Evolutionary conservation across 139 green algal species (phyloP).

Genomic region (Eudorina sp.): DNA sequence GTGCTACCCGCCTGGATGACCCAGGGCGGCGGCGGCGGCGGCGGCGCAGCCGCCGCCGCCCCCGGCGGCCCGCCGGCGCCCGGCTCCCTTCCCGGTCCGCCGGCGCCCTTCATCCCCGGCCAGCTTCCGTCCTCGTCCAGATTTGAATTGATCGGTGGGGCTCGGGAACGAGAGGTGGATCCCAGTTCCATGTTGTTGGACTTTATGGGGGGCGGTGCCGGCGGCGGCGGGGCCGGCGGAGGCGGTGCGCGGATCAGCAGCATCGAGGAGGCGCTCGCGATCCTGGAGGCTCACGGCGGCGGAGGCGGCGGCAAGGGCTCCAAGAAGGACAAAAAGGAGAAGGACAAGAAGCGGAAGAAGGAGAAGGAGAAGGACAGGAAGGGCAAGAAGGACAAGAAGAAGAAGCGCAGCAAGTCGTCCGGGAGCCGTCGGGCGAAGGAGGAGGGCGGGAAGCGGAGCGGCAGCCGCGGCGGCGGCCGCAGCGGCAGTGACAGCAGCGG

Average conservation of each 20-base stretch:
- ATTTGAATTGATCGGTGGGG: neutral
- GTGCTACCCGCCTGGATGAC: conserved; percentile 63
- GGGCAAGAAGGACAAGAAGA: conserved; percentile 34
- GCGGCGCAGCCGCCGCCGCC: neutral
- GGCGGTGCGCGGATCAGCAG: conserved; percentile 19
- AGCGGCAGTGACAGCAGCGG: neutral
- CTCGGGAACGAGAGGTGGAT: conserved; percentile 15
- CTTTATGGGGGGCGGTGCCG: neutral
- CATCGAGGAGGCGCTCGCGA: conserved; percentile 55
- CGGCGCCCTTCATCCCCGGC: neutral
- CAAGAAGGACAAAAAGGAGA: conserved; percentile 40
- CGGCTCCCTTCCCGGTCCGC: neutral
- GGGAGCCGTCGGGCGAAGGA: neutral
- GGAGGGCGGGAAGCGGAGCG: neutral
- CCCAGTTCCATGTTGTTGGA: conserved; percentile 19
- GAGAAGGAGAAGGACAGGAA: conserved; percentile 36
- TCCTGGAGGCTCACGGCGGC: conserved; percentile 46
- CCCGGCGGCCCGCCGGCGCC: neutral
- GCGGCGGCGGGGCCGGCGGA: conserved; percentile 1
- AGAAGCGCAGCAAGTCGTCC: neutral
- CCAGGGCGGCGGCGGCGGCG: neutral
- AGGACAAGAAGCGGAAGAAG: conserved; percentile 43
- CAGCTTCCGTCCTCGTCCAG: conserved; percentile 5
- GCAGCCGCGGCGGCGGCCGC: too few relatives aligned
- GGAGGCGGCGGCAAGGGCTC: conserved; percentile 10